Base-by-base conservation (phyloP, 495 filamentous ascomycete species). In the Lasiosphaeria miniovina region DNA sequence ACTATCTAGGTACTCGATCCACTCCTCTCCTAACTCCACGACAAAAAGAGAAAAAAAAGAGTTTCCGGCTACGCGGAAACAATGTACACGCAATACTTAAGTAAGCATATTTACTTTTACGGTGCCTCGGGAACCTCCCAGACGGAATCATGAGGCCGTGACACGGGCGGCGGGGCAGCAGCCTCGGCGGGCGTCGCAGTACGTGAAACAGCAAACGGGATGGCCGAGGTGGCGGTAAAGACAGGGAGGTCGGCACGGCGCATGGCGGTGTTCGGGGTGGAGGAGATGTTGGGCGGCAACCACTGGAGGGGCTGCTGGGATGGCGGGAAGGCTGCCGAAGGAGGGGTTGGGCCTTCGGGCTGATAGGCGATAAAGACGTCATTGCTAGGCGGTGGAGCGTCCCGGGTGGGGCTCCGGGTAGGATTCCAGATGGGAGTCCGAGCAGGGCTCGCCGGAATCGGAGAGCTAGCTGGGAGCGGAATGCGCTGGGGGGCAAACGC, bases 291-390 rank as follows among this genome's bases (percentile, higher is more conserved):
- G 2, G 75, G 75, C 33, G 72, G 72, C 6, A 75, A 60, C 63
- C 75, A 74, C 49, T 71, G 71, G 53, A 77, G 53, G 7, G 74
- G 68, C 32, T 63, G 58, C 4, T 65, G 57, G 58, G 2, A 62
- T 57, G 49, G 69, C 56, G 24, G 60, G 57, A 7, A 64, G 55
- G 6, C 64, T 4, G 2, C n/a, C 55, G 71, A 60, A 10, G 53
- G 45, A 1, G 74, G 68, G 3, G 58, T 35, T 1, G 74, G 70
- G 10, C 74, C 75, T 14, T 72, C 66, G 4, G 75, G 75, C 56
- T 76, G 72, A 60, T 77, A 77, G 6, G 65, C 68, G 10, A 75
- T 57, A 43, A 77, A 77, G 7, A 52, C 49, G n/a, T 66, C 58
- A 43, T 57, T 58, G 52, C 4, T 5, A 38, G 36, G 51, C 14